A percentile compares a stretch with the other conserved stretches of the same genome.
These are phyloP conservation scores for Colletotrichum sp. DNA, from an alignment of 2,329 filamentous ascomycete genomes.

Conservation along the genomic window DNA sequence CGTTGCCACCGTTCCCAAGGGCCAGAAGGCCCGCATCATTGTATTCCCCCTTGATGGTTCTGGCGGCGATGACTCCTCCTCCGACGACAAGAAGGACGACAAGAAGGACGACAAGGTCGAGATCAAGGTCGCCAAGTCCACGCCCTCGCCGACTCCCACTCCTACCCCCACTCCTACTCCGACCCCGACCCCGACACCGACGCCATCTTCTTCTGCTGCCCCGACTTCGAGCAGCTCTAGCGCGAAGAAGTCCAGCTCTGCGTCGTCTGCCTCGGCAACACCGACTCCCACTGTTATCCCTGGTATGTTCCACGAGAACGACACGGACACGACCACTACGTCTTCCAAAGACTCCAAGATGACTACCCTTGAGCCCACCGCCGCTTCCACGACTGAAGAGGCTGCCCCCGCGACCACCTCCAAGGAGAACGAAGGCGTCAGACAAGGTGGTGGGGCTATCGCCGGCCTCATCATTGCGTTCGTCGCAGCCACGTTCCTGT, in stretches of 20 bases:
- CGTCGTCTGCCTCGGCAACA: not conserved
- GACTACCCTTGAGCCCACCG: slow-evolving; percentile 29
- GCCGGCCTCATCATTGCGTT: slow-evolving; percentile 62
- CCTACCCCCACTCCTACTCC: slow-evolving; percentile 28
- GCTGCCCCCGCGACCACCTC: slow-evolving; percentile 35
- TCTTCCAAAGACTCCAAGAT: slow-evolving; percentile 25
- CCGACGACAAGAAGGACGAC: slow-evolving; percentile 6
- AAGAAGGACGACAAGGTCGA: slow-evolving; percentile 11
- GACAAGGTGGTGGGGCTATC: slow-evolving; percentile 55
- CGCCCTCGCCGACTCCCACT: slow-evolving; percentile 17
- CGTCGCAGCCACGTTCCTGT: slow-evolving; percentile 56
- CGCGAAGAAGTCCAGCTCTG: not conserved
- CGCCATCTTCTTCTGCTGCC: slow-evolving; percentile 28
- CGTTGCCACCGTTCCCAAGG: slow-evolving; percentile 76
- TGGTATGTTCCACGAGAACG: slow-evolving; percentile 62
- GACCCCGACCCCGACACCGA: slow-evolving; percentile 27
- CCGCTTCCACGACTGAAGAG: slow-evolving; percentile 27
- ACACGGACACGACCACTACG: slow-evolving; percentile 37
- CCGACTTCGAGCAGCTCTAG: slow-evolving; percentile 24
- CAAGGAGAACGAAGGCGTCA: slow-evolving; percentile 52
- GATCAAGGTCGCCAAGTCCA: slow-evolving; percentile 16
- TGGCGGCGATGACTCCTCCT: slow-evolving; percentile 28
- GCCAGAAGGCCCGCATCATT: slow-evolving; percentile 70
- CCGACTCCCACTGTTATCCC: slow-evolving; percentile 36
- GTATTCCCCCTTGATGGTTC: slow-evolving; percentile 58